Percentiles rank a stretch among this genome's conserved stretches.
phyloP scores from a whole-genome alignment of 768 basidiomycete genomes.

The Gyrodon lividus region DNA sequence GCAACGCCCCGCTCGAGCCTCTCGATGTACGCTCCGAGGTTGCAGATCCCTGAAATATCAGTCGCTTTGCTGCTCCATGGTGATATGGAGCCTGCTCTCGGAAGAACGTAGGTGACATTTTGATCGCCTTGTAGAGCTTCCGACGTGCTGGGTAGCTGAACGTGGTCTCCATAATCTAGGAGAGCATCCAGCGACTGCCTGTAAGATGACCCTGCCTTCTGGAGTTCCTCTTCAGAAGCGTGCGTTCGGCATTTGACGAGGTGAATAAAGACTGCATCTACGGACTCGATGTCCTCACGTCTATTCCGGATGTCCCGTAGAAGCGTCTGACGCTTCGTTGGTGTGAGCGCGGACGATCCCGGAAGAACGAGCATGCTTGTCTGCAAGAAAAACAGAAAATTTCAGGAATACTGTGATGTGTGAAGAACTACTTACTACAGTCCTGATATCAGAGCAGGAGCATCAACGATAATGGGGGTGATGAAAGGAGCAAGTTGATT shows the following conservation, averaged over 20 bases:
- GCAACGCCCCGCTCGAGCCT: constrained; percentile 84
- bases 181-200: constrained; percentile 64
- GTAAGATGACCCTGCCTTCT: constrained; percentile 40
- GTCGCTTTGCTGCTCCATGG: constrained; percentile 99
- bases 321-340: constrained; percentile 66
- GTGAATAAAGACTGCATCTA: constrained; percentile 88
- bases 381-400: background rate
- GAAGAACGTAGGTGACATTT: constrained; percentile 70
- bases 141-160: constrained; percentile 46
- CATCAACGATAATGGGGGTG: background rate
- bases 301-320: constrained; percentile 55
- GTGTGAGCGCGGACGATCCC: constrained; percentile 76
- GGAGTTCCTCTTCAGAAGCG: constrained; percentile 47
- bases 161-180: constrained; percentile 82
- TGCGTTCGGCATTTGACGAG: constrained; percentile 64
- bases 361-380: constrained; percentile 71
- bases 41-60: constrained; percentile 88
- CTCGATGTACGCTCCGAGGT: constrained; percentile 66
- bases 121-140: constrained; percentile 29
- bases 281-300: constrained; percentile 53
- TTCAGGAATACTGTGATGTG: background rate
- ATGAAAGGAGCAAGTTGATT: too few relatives aligned
- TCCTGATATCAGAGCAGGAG: background rate
- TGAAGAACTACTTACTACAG: background rate
- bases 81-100: constrained; percentile 88